A percentile compares a stretch with the other conserved stretches of the same genome.
phyloP scores from a whole-genome alignment of 1,284 basidiomycete species.

The Heterobasidion occidentale region DNA sequence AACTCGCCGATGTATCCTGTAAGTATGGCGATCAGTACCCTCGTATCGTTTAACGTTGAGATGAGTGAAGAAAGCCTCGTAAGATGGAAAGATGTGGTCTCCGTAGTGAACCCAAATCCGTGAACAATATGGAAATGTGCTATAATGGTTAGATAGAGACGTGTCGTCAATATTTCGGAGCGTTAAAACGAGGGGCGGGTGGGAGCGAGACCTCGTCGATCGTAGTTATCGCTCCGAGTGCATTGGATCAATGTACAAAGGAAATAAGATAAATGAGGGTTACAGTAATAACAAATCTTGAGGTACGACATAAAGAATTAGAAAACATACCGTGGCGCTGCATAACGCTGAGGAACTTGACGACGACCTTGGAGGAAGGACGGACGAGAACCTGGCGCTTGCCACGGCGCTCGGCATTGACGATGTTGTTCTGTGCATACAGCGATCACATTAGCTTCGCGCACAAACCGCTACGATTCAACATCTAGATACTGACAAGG shows the following conservation, averaged over 20 bases:
- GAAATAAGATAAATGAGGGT: background rate
- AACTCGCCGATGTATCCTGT: slow-evolving; percentile 99
- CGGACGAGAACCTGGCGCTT: slow-evolving; percentile 97
- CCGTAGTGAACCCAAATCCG: slow-evolving; percentile 48
- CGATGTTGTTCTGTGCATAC: slow-evolving; percentile 76
- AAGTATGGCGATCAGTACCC: slow-evolving; percentile 10
- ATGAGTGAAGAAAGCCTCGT: too few relatives aligned
- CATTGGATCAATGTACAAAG: background rate
- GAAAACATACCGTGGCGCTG: slow-evolving; percentile 85
- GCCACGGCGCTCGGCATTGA: slow-evolving; percentile 97
- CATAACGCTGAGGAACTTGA: slow-evolving; percentile 96
- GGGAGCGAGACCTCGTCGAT: slow-evolving; percentile 43
- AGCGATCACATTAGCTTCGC: background rate
- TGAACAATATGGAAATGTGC: slow-evolving; percentile 32
- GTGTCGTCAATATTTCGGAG: slow-evolving; percentile 48
- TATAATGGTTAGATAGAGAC: slow-evolving; percentile 38
- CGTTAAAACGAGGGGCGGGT: slow-evolving; percentile 66
- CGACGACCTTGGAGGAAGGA: slow-evolving; percentile 92
- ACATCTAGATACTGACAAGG: slow-evolving; percentile 37
- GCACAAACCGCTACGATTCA: background rate
- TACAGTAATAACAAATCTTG: background rate
- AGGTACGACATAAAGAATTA: background rate
- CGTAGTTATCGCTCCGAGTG: slow-evolving; percentile 69
- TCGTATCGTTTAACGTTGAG: background rate
- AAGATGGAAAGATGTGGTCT: slow-evolving; percentile 34